Conservation (phyloP, 2,329 filamentous ascomycete genomes). For the Talaromyces sp. region DNA sequence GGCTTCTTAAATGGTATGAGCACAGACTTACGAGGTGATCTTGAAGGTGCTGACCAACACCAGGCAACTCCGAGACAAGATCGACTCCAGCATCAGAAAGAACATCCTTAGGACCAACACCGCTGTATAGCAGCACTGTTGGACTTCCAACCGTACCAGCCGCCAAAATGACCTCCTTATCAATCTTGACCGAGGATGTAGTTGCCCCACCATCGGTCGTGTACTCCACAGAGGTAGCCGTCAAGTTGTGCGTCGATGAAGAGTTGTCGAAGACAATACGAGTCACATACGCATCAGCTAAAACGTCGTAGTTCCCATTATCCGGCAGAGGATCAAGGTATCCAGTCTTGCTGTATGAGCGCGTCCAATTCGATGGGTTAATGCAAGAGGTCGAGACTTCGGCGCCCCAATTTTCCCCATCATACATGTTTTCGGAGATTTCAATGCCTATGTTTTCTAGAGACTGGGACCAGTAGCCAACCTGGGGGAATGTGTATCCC, state of each 20-base stretch:
- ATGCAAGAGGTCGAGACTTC: constrained; percentile 39
- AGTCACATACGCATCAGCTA: constrained; percentile 35
- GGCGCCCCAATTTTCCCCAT: constrained; percentile 34
- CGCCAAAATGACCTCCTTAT: constrained; percentile 31
- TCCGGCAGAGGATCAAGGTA: constrained; percentile 39
- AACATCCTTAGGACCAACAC: constrained; percentile 57
- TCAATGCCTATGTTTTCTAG: constrained; percentile 29
- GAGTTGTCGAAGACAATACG: constrained; percentile 34
- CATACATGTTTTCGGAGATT: constrained; percentile 33
- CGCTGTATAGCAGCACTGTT: constrained; percentile 62
- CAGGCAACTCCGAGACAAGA: constrained; percentile 49
- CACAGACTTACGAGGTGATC: constrained; percentile 44
- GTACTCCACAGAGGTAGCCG: constrained; percentile 36
- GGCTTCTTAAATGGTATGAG: neutral
- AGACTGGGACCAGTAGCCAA: constrained; percentile 28
- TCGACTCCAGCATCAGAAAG: constrained; percentile 49
- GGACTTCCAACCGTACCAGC: constrained; percentile 62
- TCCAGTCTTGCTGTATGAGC: constrained; percentile 38
- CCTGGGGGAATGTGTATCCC: constrained; percentile 32
- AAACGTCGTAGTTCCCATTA: constrained; percentile 36
- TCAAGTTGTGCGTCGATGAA: constrained; percentile 28
- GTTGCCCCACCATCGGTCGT: constrained; percentile 31
- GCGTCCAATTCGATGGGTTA: constrained; percentile 40
- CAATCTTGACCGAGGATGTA: constrained; percentile 28
- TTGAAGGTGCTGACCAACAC: constrained; percentile 56